Evolutionary conservation across 139 green algal genomes (phyloP).

Genomic region (Chlamydomonas urium): DNA sequence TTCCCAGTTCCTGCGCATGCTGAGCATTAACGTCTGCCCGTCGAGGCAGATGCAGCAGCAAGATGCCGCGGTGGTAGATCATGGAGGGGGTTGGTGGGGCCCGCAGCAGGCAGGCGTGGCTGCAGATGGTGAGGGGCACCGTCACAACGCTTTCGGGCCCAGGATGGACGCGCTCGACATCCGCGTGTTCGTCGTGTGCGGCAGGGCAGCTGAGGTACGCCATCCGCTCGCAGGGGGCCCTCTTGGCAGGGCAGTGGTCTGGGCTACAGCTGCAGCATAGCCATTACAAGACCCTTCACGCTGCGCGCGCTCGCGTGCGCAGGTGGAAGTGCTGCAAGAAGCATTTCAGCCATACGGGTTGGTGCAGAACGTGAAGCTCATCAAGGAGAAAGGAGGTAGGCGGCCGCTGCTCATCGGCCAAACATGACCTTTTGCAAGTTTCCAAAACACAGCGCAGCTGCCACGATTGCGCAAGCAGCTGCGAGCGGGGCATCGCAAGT

Average conservation of each 20-base stretch:
- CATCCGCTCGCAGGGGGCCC: background rate
- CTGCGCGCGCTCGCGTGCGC: background rate
- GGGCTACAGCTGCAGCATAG: no score
- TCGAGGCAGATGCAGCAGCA: no score
- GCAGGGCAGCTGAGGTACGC: conserved; percentile 58
- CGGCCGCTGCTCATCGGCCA: no score
- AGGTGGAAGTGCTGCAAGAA: conserved; percentile 30
- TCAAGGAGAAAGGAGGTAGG: conserved; percentile 75
- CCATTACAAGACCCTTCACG: background rate
- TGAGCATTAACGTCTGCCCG: no score
- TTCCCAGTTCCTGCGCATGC: no score
- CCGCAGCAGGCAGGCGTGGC: no score
- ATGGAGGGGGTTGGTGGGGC: no score
- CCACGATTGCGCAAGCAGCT: background rate
- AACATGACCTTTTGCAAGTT: background rate
- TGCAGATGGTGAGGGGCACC: no score
- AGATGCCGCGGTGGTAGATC: no score
- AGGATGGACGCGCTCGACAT: no score
- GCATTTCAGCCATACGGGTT: conserved; percentile 56
- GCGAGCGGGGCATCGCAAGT: no score
- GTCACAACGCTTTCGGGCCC: no score
- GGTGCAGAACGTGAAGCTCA: conserved; percentile 66
- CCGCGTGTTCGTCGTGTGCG: conserved; percentile 77
- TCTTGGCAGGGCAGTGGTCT: background rate
- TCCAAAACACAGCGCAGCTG: background rate